Evolutionary conservation across 257 asterid species (phyloP).

Genomic region (Solanum chilense): DNA sequence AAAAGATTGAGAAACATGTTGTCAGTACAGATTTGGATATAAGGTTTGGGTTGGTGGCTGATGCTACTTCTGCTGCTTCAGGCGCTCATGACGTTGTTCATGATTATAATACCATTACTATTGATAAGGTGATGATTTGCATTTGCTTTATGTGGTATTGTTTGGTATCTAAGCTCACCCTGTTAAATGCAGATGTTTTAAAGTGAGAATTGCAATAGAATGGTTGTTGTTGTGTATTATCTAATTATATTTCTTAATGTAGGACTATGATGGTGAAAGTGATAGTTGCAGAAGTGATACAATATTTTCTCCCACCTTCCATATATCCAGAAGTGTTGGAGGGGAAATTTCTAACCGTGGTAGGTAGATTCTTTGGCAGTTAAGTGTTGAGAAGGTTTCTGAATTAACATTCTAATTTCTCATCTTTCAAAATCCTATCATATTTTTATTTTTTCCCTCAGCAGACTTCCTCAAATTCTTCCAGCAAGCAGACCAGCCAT

Average conservation of each 20-base stretch:
- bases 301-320: slow-evolving; percentile 88
- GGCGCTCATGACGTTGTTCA: slow-evolving; percentile 22
- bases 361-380: slow-evolving; percentile 6
- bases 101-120: slow-evolving; percentile 12
- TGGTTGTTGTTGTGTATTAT: not conserved
- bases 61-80: slow-evolving; percentile 29
- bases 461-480: slow-evolving; percentile 50
- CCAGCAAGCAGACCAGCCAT: slow-evolving; percentile 46
- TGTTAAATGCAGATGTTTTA: not conserved
- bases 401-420: not conserved
- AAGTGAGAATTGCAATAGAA: not conserved
- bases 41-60: slow-evolving; percentile 40
- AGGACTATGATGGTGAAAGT: slow-evolving; percentile 42
- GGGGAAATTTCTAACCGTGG: slow-evolving; percentile 55
- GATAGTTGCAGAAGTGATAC: slow-evolving; percentile 35
- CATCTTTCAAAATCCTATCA: not conserved
- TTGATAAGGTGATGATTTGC: slow-evolving; percentile 30
- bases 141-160: not conserved
- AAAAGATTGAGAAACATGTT: slow-evolving; percentile 33
- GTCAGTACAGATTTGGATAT: slow-evolving; percentile 45
- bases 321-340: slow-evolving; percentile 40
- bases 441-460: not conserved
- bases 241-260: slow-evolving; percentile 8
- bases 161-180: not conserved
- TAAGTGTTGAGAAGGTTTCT: not conserved